These are phyloP conservation scores for Pugionium dolabratum DNA, from an alignment of 345 rosid species.

Conservation along the genomic window DNA sequence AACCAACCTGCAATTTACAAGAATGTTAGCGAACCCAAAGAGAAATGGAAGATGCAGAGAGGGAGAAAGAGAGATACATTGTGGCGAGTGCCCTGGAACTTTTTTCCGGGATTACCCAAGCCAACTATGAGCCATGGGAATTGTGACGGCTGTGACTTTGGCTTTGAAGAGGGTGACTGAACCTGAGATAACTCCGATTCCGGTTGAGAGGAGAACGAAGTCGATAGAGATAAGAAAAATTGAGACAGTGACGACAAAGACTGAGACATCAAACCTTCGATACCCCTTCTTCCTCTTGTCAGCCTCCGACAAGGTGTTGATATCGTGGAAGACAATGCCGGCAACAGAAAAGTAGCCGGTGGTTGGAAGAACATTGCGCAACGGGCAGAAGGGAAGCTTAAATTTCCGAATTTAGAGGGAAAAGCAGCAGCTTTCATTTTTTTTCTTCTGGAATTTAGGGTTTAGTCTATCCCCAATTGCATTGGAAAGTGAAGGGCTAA, in stretches of 20 bases:
- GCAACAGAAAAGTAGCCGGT: conserved; percentile 4
- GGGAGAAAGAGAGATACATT: conserved; percentile 44
- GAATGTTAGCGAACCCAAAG: conserved; percentile 1
- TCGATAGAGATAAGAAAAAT: conserved; percentile 15
- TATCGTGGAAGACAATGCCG: conserved; percentile 14
- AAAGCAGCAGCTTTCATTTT: conserved; percentile 34
- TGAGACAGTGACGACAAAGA: conserved; percentile 35
- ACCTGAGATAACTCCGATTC: conserved; percentile 28
- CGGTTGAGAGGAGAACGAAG: conserved; percentile 21
- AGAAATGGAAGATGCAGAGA: background rate
- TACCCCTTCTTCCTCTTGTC: conserved; percentile 13
- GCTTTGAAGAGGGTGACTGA: conserved; percentile 18
- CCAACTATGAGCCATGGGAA: conserved; percentile 85
- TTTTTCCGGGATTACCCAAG: conserved; percentile 89
- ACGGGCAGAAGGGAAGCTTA: conserved; percentile 31
- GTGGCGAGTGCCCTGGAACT: conserved; percentile 77
- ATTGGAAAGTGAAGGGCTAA: background rate
- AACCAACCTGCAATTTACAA: conserved; percentile 63
- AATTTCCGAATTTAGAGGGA: conserved; percentile 25
- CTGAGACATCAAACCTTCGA: conserved; percentile 31
- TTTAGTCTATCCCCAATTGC: conserved; percentile 21
- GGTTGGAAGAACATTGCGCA: conserved; percentile 9
- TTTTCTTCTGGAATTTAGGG: conserved; percentile 18
- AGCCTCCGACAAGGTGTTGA: conserved; percentile 26
- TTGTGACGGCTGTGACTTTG: conserved; percentile 47